These are phyloP conservation scores for Cryptococcus sp. DNA, from an alignment of 1,284 basidiomycete genomes.

Conservation along the genomic window DNA sequence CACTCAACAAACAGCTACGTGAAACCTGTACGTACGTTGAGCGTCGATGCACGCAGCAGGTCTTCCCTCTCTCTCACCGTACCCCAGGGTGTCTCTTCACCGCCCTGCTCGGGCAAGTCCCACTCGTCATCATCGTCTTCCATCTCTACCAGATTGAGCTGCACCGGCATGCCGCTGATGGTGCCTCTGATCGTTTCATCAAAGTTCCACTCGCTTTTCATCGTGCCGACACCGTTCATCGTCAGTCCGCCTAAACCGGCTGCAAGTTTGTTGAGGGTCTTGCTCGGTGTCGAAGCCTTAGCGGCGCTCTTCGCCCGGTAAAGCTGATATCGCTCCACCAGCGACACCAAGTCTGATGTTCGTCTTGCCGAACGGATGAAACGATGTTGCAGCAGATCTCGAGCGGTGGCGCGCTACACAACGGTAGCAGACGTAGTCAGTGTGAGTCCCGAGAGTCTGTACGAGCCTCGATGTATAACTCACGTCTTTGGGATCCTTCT, in stretches of 20 bases:
- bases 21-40: slow-evolving; percentile 13
- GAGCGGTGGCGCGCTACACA: slow-evolving; percentile 78
- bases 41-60: slow-evolving; percentile 6
- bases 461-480: slow-evolving; percentile 25
- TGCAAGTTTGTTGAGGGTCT: slow-evolving; percentile 36
- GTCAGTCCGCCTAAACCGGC: slow-evolving; percentile 30
- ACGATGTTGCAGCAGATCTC: slow-evolving; percentile 84
- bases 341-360: slow-evolving; percentile 77
- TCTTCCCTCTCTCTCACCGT: slow-evolving; percentile 14
- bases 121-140: slow-evolving; percentile 54
- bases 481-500: slow-evolving; percentile 82
- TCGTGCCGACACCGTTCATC: slow-evolving; percentile 55
- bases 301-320: slow-evolving; percentile 17
- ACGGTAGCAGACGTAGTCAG: slow-evolving; percentile 18
- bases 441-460: neutral
- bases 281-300: slow-evolving; percentile 25
- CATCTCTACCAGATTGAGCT: slow-evolving; percentile 59
- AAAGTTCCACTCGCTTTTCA: slow-evolving; percentile 93
- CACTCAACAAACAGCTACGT: too few species aligned
- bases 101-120: slow-evolving; percentile 26
- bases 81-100: slow-evolving; percentile 25
- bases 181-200: slow-evolving; percentile 64
- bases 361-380: slow-evolving; percentile 84
- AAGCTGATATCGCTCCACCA: slow-evolving; percentile 74
- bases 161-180: slow-evolving; percentile 65